Conservation (phyloP, 331 rosid species). For the Cydonia oblonga region DNA sequence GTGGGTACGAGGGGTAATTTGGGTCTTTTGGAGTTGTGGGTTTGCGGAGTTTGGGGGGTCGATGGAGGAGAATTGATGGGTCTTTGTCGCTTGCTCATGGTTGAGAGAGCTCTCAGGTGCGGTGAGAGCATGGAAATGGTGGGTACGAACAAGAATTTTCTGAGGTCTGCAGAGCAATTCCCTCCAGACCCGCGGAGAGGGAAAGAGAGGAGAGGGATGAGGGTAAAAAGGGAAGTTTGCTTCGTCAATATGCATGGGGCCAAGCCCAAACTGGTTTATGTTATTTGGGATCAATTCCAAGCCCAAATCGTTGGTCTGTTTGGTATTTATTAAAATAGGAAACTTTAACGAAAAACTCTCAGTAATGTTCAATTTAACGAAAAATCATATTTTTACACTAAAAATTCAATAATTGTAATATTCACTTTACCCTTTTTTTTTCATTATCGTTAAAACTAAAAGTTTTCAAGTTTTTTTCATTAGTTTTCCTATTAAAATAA, state of each 20-base stretch:
- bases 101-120: slow-evolving; percentile 8
- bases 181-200: not conserved
- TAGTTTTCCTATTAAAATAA: no score
- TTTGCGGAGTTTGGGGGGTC: slow-evolving; percentile 44
- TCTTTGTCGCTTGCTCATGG: slow-evolving; percentile 37
- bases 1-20: slow-evolving; percentile 14
- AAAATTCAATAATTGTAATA: no score
- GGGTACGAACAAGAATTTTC: not conserved
- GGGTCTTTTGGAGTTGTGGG: slow-evolving; percentile 19
- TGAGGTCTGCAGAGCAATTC: not conserved
- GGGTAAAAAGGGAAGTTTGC: not conserved
- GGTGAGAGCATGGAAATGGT: slow-evolving; percentile 21
- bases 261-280: not conserved
- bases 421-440: no score
- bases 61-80: slow-evolving; percentile 19
- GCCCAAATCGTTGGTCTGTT: not conserved
- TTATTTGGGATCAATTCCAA: no score
- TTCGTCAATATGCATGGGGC: not conserved
- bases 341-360: no score
- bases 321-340: no score
- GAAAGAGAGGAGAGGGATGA: not conserved
- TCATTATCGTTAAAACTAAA: no score
- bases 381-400: no score
- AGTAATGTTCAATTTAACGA: no score
- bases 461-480: no score